Conservation (phyloP, 352 stramenopile species). For the Pilasporangium apinafurcum region DNA sequence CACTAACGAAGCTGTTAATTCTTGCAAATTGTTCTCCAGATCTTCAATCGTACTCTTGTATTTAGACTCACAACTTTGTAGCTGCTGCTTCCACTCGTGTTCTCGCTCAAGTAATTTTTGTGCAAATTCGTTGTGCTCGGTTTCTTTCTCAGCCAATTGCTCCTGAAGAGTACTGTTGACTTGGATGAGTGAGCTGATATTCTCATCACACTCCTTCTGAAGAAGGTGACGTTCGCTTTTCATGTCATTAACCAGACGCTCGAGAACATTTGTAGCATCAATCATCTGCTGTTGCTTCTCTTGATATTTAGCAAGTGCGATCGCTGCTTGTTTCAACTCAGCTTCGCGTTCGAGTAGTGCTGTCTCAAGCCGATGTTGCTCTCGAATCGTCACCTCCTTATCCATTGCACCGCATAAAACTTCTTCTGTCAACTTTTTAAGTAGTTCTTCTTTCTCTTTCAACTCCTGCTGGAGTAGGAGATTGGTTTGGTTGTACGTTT, state of each 20-base stretch:
- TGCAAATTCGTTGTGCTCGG: not conserved
- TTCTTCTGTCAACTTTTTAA: not conserved
- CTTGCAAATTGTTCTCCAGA: not conserved
- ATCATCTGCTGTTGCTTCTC: too few species aligned
- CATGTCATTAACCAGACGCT: too few species aligned
- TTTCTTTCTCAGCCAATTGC: not conserved
- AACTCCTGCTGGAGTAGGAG: conserved; percentile 1
- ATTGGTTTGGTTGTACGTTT: not conserved
- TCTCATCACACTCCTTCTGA: too few species aligned
- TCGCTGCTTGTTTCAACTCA: too few species aligned
- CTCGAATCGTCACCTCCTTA: too few species aligned
- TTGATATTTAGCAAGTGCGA: too few species aligned
- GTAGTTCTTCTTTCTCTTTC: not conserved
- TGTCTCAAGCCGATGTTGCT: too few species aligned
- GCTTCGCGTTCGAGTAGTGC: too few species aligned
- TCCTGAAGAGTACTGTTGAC: not conserved
- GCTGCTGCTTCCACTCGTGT: not conserved
- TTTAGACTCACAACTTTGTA: not conserved
- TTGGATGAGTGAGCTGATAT: too few species aligned
- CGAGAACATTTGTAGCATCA: too few species aligned
- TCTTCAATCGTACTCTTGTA: not conserved
- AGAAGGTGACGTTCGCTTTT: too few species aligned
- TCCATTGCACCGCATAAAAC: too few species aligned
- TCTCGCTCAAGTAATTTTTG: not conserved
- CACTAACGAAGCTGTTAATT: not conserved